A percentile compares a stretch with the other conserved stretches of the same genome.
phyloP scores from a whole-genome alignment of 2,329 filamentous ascomycete species.

The Gremmenia infestans region DNA sequence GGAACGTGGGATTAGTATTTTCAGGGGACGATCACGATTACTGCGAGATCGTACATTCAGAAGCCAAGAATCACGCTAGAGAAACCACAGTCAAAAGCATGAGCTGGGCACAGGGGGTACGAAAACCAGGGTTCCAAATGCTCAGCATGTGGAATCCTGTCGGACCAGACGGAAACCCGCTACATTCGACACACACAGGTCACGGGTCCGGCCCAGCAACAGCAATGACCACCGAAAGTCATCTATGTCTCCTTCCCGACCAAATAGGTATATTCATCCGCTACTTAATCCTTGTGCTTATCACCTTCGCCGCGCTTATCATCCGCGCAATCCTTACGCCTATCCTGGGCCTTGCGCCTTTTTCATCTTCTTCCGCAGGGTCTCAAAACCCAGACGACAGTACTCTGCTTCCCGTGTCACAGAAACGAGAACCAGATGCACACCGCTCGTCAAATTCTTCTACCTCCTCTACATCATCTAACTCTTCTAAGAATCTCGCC shows the following conservation, averaged over 20 bases:
- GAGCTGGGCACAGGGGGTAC: conserved; percentile 94
- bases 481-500: conserved; percentile 17
- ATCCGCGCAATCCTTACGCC: conserved; percentile 54
- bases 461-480: conserved; percentile 26
- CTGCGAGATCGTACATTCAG: conserved; percentile 78
- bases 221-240: conserved; percentile 69
- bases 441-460: conserved; percentile 25
- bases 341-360: conserved; percentile 41
- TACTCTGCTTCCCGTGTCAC: conserved; percentile 21
- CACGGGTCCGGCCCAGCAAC: conserved; percentile 34
- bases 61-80: conserved; percentile 49
- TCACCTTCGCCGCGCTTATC: conserved; percentile 46
- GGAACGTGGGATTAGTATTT: conserved; percentile 80
- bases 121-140: conserved; percentile 80
- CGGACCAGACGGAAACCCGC: conserved; percentile 50
- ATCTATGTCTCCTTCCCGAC: conserved; percentile 85
- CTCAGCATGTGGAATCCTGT: conserved; percentile 91
- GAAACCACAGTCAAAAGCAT: conserved; percentile 96
- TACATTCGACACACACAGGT: conserved; percentile 30
- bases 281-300: conserved; percentile 61
- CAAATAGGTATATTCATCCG: conserved; percentile 79
- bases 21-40: conserved; percentile 98
- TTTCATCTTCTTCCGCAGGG: conserved; percentile 10
- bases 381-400: conserved; percentile 2
- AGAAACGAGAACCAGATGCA: background rate